Evolutionary conservation across 2,329 filamentous ascomycete genomes (phyloP).

Genomic region (Hymenoscyphus repandus): DNA sequence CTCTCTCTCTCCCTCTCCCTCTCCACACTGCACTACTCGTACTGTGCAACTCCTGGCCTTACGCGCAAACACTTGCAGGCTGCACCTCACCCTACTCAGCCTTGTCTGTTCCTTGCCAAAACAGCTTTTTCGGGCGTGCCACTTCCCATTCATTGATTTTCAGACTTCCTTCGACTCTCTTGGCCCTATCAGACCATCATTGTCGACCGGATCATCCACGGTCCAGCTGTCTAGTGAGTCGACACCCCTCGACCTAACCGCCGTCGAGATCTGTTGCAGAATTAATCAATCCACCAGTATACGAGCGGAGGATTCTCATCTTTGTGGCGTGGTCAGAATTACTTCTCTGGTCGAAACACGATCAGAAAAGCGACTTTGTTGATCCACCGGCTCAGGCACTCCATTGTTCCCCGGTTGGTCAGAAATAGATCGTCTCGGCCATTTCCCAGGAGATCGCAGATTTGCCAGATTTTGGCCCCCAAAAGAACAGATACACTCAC

Average conservation of each 20-base stretch:
- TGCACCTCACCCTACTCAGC: constrained; percentile 4
- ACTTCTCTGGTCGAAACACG: neutral
- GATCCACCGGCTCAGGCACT: neutral
- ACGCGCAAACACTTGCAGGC: neutral
- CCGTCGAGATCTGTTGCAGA: no score
- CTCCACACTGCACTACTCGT: neutral
- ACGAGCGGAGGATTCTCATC: neutral
- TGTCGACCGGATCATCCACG: neutral
- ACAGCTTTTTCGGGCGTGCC: constrained; percentile 1
- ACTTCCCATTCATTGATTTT: neutral
- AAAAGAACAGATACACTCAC: neutral
- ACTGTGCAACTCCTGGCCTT: neutral
- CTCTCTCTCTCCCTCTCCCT: neutral
- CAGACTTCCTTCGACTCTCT: neutral
- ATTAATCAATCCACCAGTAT: no score
- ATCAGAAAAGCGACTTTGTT: neutral
- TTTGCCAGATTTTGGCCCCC: constrained; percentile 2
- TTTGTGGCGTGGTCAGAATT: neutral
- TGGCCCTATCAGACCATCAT: neutral
- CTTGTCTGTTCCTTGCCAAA: neutral
- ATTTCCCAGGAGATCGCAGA: constrained; percentile 3
- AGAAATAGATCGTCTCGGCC: constrained; percentile 1
- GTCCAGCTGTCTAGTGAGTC: neutral
- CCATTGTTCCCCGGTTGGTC: neutral
- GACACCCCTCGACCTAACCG: no score